Evolutionary conservation across 306 rosid species (phyloP), one percentile per base, ranked within the genome.

Genomic region (Medicago ruthenica): DNA sequence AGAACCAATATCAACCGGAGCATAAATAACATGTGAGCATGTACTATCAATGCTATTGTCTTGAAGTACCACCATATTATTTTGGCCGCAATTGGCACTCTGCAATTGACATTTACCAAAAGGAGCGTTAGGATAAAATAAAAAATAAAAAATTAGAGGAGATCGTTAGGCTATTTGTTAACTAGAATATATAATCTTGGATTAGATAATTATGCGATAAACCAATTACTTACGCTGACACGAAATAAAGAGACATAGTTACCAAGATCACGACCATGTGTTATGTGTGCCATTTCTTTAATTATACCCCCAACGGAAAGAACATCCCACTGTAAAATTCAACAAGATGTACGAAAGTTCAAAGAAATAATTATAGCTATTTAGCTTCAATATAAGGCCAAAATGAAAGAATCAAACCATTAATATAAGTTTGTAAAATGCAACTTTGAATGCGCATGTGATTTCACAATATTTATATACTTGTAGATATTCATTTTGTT

Each of bases 301-400:
- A 87, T 89, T 1, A 53, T 13, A 10, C 86, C 89, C 5, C 89
- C 92, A 9, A 77, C 86, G 5, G 90, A 88, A 60, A 93, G 89
- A 70, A 93, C 83, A 75, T 93, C 96, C 98, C 97, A 93, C 98
- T 93, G 85, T 36, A 59, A 75, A 81, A 73, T 42, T 61, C 39
- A 20, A 66, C 44, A 20, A 85, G 41, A 76, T 47, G n/a, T 22
- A 21, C 11, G 27, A 17, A 53, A 50, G 20, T 50, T 50, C 0
- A 50, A 51, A 51, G 1, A 51, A 51, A 51, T 10, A 51, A n/a
- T 16, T 16, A n/a, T 7, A 51, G 2, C 58, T 48, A 16, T 7
- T 47, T 4, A 13, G 53, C 53, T 47, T 14, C 53, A 44, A 44
- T 10, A n/a, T n/a, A n/a, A n/a, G n/a, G n/a, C n/a, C n/a, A n/a